These are phyloP conservation scores for Naumovozyma dairenensis DNA, from an alignment of 805 yeast genomes.

Conservation along the genomic window DNA sequence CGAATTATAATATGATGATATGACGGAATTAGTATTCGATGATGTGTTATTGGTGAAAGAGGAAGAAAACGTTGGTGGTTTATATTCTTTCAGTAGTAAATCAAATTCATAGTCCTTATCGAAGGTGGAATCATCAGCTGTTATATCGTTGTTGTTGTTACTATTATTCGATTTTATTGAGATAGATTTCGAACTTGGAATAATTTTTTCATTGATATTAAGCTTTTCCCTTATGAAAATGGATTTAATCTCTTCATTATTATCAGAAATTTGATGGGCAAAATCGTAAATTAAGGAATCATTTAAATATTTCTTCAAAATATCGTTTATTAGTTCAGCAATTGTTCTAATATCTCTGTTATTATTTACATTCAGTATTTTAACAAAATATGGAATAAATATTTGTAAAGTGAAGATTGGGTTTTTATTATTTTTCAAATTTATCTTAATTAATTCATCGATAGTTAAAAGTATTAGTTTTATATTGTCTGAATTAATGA, in stretches of 20 bases:
- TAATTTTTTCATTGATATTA: not conserved
- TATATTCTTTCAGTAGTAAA: conserved; percentile 11
- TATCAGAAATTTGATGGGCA: conserved; percentile 2
- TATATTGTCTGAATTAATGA: too few relatives aligned
- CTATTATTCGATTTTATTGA: not conserved
- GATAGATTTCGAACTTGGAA: not conserved
- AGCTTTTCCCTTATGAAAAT: not conserved
- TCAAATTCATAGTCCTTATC: conserved; percentile 16
- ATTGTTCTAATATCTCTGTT: conserved; percentile 14
- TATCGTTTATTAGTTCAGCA: conserved; percentile 21
- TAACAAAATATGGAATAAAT: conserved; percentile 28
- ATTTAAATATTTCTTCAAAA: conserved; percentile 16
- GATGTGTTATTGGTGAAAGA: conserved; percentile 2
- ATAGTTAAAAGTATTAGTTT: conserved; percentile 12
- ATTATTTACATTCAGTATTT: conserved; percentile 18
- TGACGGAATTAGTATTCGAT: not conserved
- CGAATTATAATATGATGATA: conserved; percentile 4
- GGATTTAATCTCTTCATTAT: not conserved
- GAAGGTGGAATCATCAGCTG: conserved; percentile 6
- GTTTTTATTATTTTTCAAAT: conserved; percentile 22
- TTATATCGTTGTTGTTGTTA: not conserved
- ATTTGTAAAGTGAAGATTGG: conserved; percentile 24
- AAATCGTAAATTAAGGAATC: conserved; percentile 5
- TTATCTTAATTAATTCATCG: conserved; percentile 21
- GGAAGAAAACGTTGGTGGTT: conserved; percentile 9